Conservation (phyloP, 2,329 filamentous ascomycete genomes). For the Claviceps sp. region DNA sequence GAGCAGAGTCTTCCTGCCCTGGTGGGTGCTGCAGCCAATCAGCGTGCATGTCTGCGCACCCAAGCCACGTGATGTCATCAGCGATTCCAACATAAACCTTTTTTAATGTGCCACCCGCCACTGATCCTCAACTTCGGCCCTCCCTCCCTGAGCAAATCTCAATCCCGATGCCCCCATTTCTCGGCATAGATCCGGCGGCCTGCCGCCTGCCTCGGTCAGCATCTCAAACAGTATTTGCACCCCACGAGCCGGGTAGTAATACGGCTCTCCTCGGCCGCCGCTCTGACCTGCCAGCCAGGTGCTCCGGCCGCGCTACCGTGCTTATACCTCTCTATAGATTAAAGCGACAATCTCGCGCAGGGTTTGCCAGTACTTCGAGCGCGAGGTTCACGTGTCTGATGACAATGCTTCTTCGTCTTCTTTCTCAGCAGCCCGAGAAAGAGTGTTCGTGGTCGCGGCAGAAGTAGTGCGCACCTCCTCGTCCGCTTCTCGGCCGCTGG, state of each 20-base stretch:
- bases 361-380: constrained; percentile 8
- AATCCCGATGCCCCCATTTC: constrained; percentile 34
- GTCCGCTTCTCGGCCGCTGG: constrained; percentile 17
- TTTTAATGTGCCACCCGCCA: constrained; percentile 22
- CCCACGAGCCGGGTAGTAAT: constrained; percentile 34
- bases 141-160: constrained; percentile 24
- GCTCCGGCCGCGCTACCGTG: constrained; percentile 29
- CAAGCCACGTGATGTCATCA: too few species aligned
- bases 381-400: background rate
- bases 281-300: constrained; percentile 38
- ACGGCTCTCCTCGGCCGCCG: constrained; percentile 39
- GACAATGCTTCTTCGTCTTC: background rate
- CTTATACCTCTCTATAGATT: constrained; percentile 28
- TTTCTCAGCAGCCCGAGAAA: background rate
- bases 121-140: constrained; percentile 28
- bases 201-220: constrained; percentile 30
- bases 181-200: constrained; percentile 26
- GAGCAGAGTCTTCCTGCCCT: too few species aligned
- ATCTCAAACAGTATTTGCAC: constrained; percentile 30
- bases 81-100: too few species aligned
- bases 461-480: background rate
- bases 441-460: background rate
- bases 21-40: too few species aligned
- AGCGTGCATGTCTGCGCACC: too few species aligned
- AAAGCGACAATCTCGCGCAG: constrained; percentile 12